Base-by-base conservation (phyloP, 2,329 filamentous ascomycete genomes). In the Nannizzia gypsea region DNA sequence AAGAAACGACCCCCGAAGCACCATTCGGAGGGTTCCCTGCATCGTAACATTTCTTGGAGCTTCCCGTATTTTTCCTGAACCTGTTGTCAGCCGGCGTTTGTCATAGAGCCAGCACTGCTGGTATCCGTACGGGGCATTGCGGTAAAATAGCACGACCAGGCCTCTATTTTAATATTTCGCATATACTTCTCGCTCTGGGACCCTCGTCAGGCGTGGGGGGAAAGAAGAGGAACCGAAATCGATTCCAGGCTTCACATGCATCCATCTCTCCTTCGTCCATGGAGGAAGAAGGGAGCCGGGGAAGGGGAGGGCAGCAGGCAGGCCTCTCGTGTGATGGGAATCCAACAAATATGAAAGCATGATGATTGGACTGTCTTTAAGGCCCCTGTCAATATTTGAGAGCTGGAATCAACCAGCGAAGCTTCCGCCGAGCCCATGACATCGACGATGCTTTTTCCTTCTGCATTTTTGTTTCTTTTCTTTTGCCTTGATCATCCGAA, bases 21-120 rank as follows among this genome's bases (percentile, higher is more conserved):
- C 26, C 24, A 54, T 26, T 17, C 50, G 22, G 44, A 50, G 44
- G 9, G 44, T 24, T 50, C 28, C 50, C 24, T 54, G 50, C 15
- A n/a, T 54, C 50, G 50, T 54, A 54, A 50, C 44, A n/a, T 54
- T 36, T 36, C 26, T 28, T 54, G n/a, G 50, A 26, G 28, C 50
- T 26, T 31, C 8, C 50, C 50, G 50, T 34, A 54, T 54, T 34
- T n/a, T 54, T 13, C 31, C 31, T 36, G 31, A 31, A 6, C 50
- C 50, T 6, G 28, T 17, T 36, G 26, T 13, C 31, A 36, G 31
- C 13, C 48, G 8, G 13, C 50, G 50, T 34, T n/a, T 17, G 20
- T 20, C n/a, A 26, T 8, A 42, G n/a, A 20, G 6, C 31, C n/a
- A 22, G 24, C 6, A 17, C 8, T 26, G 13, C 13, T 6, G 20